Evolutionary conservation across 257 asterid genomes (phyloP).

Genomic region (Solanum bulbocastanum): DNA sequence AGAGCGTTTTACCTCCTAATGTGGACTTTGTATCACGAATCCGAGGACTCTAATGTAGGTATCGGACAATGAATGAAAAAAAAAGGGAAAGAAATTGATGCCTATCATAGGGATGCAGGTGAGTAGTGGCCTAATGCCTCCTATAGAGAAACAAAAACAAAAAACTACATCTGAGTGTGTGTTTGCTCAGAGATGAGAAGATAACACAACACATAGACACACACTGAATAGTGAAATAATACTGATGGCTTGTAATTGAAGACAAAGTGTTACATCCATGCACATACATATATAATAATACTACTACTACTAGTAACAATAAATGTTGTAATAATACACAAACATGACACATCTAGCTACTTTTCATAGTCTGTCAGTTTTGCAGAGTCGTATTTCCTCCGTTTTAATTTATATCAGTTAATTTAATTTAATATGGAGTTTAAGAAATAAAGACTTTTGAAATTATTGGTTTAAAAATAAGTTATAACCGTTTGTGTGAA

Average conservation of each 20-base stretch:
- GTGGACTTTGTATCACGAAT: too few relatives aligned
- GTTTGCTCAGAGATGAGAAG: background rate
- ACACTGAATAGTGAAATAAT: background rate
- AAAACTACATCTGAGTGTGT: background rate
- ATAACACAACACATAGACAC: background rate
- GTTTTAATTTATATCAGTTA: background rate
- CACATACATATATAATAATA: background rate
- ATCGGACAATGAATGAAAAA: too few relatives aligned
- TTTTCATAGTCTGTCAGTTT: background rate
- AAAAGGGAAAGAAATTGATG: too few relatives aligned
- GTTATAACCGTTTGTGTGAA: background rate
- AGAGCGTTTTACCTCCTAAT: too few relatives aligned
- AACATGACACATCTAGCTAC: background rate
- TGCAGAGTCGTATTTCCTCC: background rate
- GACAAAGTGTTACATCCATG: background rate
- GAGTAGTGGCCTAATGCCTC: background rate
- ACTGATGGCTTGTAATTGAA: background rate
- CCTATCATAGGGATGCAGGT: background rate
- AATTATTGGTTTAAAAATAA: too few relatives aligned
- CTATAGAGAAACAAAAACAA: background rate
- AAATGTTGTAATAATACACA: background rate
- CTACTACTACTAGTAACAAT: background rate
- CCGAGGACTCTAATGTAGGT: too few relatives aligned
- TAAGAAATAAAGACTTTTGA: accelerated
- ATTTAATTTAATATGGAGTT: accelerated